A percentile compares a stretch with the other conserved stretches of the same genome.
phyloP scores from a whole-genome alignment of 2,329 filamentous ascomycete species.

The Hirsutella rhossiliensis region DNA sequence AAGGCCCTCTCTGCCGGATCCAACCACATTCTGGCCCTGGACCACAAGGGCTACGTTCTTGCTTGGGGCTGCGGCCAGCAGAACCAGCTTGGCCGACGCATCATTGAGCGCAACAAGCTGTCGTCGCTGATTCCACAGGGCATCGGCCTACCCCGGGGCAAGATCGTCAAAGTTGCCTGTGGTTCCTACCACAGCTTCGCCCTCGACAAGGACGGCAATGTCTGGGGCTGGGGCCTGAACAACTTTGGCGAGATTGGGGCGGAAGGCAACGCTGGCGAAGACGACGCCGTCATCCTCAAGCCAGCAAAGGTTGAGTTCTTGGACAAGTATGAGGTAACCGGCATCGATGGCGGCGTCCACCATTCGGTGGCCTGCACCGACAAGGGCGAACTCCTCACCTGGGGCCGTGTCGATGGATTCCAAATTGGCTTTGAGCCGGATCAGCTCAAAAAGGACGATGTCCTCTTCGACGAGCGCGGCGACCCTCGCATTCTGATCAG shows the following conservation, averaged over 20 bases:
- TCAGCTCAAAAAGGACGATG: slow-evolving; percentile 32
- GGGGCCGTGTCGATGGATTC: slow-evolving; percentile 43
- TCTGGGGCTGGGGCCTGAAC: slow-evolving; percentile 79
- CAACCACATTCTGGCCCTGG: slow-evolving; percentile 60
- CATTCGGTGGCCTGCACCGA: slow-evolving; percentile 57
- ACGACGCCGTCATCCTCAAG: slow-evolving; percentile 57
- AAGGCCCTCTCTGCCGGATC: slow-evolving; percentile 51
- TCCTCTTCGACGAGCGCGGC: slow-evolving; percentile 50
- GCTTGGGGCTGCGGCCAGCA: slow-evolving; percentile 67
- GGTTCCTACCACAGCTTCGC: slow-evolving; percentile 80
- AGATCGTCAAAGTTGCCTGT: slow-evolving; percentile 40
- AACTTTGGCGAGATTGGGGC: slow-evolving; percentile 73
- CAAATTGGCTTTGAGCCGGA: slow-evolving; percentile 46
- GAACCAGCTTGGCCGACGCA: slow-evolving; percentile 45
- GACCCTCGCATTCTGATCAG: slow-evolving; percentile 51
- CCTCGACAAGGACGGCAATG: slow-evolving; percentile 54
- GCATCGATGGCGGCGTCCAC: slow-evolving; percentile 60
- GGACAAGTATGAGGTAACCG: slow-evolving; percentile 47
- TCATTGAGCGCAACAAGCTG: slow-evolving; percentile 52
- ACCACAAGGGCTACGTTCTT: slow-evolving; percentile 50
- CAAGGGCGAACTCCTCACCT: slow-evolving; percentile 45
- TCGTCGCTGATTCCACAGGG: slow-evolving; percentile 47
- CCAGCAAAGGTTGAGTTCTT: slow-evolving; percentile 58
- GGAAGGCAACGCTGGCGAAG: slow-evolving; percentile 36
- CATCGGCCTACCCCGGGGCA: slow-evolving; percentile 45